A percentile compares a stretch with the other conserved stretches of the same genome.
Conservation (phyloP, 2,329 filamentous ascomycete species). For the Mollisiaceae sp. region DNA sequence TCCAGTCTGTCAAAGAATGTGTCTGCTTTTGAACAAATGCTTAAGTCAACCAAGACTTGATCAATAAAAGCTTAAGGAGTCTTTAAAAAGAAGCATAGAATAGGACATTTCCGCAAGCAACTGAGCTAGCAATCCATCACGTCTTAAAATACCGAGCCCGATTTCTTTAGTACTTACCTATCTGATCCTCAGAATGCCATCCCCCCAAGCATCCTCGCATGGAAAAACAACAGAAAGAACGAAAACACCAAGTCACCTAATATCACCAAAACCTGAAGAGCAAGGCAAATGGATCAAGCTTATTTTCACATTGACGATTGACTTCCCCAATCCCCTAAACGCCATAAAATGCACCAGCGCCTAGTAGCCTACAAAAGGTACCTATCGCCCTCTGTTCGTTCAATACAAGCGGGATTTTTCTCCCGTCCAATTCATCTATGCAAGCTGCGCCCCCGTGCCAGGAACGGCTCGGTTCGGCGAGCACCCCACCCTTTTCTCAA, state of each 20-base stretch:
- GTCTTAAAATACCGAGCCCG: too few relatives aligned
- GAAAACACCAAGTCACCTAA: background rate
- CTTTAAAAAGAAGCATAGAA: too few relatives aligned
- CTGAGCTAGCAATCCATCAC: too few relatives aligned
- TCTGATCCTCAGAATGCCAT: background rate
- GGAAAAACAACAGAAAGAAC: background rate
- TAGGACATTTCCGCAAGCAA: too few relatives aligned
- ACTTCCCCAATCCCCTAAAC: slow-evolving; percentile 29
- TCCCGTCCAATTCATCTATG: slow-evolving; percentile 18
- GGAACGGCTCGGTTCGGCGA: slow-evolving; percentile 13
- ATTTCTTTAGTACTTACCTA: too few relatives aligned
- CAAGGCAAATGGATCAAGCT: slow-evolving; percentile 24
- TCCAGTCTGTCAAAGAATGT: too few relatives aligned
- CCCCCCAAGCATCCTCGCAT: background rate
- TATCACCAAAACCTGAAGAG: background rate
- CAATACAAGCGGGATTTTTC: slow-evolving; percentile 28
- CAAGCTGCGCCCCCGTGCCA: background rate
- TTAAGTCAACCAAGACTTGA: too few relatives aligned
- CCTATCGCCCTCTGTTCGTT: slow-evolving; percentile 18
- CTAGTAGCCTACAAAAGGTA: slow-evolving; percentile 7
- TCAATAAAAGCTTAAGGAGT: too few relatives aligned
- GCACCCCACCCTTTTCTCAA: slow-evolving; percentile 8
- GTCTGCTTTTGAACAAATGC: too few relatives aligned
- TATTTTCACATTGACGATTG: slow-evolving; percentile 36
- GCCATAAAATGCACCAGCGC: slow-evolving; percentile 31